Base-by-base conservation (phyloP, 441 rosid species). In the Theobroma grandiflorum region DNA sequence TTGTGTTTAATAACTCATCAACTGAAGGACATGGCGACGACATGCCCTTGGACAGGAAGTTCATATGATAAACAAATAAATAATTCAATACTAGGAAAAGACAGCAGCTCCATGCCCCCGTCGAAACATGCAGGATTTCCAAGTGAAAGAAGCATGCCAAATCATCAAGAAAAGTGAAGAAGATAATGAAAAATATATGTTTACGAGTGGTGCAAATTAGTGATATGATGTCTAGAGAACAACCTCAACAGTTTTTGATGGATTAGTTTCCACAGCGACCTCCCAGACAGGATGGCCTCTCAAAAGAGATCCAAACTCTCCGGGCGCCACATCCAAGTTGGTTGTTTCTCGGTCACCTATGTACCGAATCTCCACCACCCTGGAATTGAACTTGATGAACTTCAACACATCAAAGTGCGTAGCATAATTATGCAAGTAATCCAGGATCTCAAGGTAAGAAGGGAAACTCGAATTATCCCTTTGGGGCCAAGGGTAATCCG, bases 401-500 rank as follows among this genome's bases (percentile, higher is more conserved):
- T 85, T 87, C 71, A 88, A 49, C 72, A 91, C 82, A 72, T 89
- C 93, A 53, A 91, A 91, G 55, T 86, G 86, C 2, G 52, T 18
- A 8, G 93, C 93, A 64, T 88, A 91, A 37, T 75, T 78, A 58
- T 82, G 81, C 82, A 91, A 77, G 83, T 91, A 91, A 3, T 90
- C 91, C 79, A 89, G 15, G 6, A 91, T 22, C 69, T 91, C 79
- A 22, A 59, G 38, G 61, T 85, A 76, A 31, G 91, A 57, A 26
- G 93, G 95, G 68, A 88, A 87, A 37, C 73, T 86, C 0, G 79
- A 62, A 62, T 87, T 82, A 38, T 86, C 90, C 69, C 88, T 82
- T n/a, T 84, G 57, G 0, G 88, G 69, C 95, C 95, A 91, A 10
- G 93, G 93, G 55, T 63, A 91, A 75, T 91, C 93, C 4, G 95